These are phyloP conservation scores for Naegleria lovaniensis DNA, from an alignment of 208 protist species.

Conservation along the genomic window DNA sequence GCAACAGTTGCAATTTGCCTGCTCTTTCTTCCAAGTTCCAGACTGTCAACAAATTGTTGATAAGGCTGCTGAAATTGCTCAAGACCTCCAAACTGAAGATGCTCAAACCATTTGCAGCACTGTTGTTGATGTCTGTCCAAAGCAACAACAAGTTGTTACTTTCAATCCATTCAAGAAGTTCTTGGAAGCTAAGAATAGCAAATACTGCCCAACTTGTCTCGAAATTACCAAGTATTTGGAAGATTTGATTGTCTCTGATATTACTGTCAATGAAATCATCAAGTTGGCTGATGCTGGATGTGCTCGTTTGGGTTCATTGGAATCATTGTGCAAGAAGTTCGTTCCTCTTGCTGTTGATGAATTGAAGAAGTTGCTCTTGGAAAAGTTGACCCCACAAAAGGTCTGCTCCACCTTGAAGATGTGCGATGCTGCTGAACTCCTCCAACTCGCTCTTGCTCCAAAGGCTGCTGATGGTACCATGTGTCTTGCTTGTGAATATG, in stretches of 20 bases:
- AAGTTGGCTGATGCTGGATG: neutral
- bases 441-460: neutral
- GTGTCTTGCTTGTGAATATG: neutral
- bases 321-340: neutral
- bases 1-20: neutral
- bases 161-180: neutral
- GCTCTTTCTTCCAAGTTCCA: neutral
- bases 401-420: constrained; percentile 6
- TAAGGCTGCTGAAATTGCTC: neutral
- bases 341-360: neutral
- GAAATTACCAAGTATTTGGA: neutral
- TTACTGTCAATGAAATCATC: neutral
- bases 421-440: neutral
- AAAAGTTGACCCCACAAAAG: neutral
- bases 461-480: neutral
- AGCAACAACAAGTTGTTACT: neutral
- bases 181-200: neutral
- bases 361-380: neutral
- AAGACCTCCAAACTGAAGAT: neutral
- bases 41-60: neutral
- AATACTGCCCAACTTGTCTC: neutral
- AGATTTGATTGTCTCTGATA: neutral
- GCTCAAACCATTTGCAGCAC: neutral
- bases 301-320: neutral
- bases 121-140: neutral